Evolutionary conservation across 768 basidiomycete genomes (phyloP), one percentile per base, ranked within the genome.

Genomic region (Lentinula lateritia): DNA sequence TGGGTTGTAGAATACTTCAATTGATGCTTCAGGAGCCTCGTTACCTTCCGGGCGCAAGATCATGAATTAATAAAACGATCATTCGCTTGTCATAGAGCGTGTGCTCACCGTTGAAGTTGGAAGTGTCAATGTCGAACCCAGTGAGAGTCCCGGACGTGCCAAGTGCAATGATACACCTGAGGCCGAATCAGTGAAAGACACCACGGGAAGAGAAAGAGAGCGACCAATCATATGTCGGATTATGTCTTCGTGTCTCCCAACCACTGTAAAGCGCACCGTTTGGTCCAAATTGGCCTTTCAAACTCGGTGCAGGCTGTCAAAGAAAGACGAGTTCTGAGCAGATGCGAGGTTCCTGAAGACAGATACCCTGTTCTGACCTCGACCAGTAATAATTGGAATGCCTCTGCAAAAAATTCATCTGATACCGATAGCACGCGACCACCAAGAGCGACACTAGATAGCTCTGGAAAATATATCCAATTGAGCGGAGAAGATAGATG

Each of bases 241-340:
- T 98, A 73, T 99, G 97, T 66, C 97, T 77, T 45, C 94, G 78
- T 32, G 82, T 83, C 72, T 99, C 97, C 97, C 97, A 99, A 58
- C 95, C 97, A 65, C 89, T 92, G 73, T 82, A 98, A 23, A 98
- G 74, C 0, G 96, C 96, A 23, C 97, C 97, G 45, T 95, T 96
- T 2, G 94, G 92, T 6, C 96, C 96, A 67, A 95, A 99, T 66
- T 95, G 93, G n/a, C 97, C 97, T 73, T 95, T 95, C 70, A 97
- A 74, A 65, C 88, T 93, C 4, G 81, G 83, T 23, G 95, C 86
- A 6, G 95, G 90, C 95, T 97, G 28, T 43, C 41, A 23, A 32
- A 18, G 23, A 20, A 34, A 2, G 48, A 15, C n/a, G 65, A 46
- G 41, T 20, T 48, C 9, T 23, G 18, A 48, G 46, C 20, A 48